Conservation (phyloP, 495 filamentous ascomycete genomes). For the Achaetomiella virescens region DNA sequence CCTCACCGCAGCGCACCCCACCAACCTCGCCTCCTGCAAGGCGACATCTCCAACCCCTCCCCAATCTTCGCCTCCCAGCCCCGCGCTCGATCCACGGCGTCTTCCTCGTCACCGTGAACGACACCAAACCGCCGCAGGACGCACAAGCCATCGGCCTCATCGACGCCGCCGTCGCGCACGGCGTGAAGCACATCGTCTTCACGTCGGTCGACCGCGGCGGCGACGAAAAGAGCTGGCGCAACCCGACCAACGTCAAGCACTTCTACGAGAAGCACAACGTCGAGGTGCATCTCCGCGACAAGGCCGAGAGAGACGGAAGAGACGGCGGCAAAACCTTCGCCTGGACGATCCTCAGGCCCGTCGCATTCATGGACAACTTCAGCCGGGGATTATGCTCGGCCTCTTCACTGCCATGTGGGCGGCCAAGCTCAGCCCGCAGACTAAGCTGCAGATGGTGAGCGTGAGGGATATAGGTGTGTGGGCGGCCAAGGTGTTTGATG, state of each 20-base stretch:
- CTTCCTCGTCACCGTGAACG: slow-evolving; percentile 45
- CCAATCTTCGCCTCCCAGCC: slow-evolving; percentile 49
- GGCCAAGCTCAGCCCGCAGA: slow-evolving; percentile 30
- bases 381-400: slow-evolving; percentile 46
- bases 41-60: slow-evolving; percentile 46
- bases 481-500: slow-evolving; percentile 50
- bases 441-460: slow-evolving; percentile 54
- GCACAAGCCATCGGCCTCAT: slow-evolving; percentile 57
- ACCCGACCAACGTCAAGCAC: slow-evolving; percentile 55
- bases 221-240: slow-evolving; percentile 43
- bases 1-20: slow-evolving; percentile 33
- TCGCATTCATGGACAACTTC: slow-evolving; percentile 62
- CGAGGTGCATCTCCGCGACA: slow-evolving; percentile 51
- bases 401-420: slow-evolving; percentile 52
- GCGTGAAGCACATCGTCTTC: slow-evolving; percentile 55
- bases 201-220: slow-evolving; percentile 63
- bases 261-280: slow-evolving; percentile 60
- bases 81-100: slow-evolving; percentile 37
- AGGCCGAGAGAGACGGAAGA: slow-evolving; percentile 30
- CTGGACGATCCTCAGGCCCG: slow-evolving; percentile 57
- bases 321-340: slow-evolving; percentile 28
- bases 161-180: slow-evolving; percentile 47
- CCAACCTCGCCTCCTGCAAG: slow-evolving; percentile 48
- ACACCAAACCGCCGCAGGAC: slow-evolving; percentile 43
- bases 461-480: slow-evolving; percentile 59